Evolutionary conservation across 805 yeast species (phyloP).

Genomic region (Metschnikowia bowlesiae): DNA sequence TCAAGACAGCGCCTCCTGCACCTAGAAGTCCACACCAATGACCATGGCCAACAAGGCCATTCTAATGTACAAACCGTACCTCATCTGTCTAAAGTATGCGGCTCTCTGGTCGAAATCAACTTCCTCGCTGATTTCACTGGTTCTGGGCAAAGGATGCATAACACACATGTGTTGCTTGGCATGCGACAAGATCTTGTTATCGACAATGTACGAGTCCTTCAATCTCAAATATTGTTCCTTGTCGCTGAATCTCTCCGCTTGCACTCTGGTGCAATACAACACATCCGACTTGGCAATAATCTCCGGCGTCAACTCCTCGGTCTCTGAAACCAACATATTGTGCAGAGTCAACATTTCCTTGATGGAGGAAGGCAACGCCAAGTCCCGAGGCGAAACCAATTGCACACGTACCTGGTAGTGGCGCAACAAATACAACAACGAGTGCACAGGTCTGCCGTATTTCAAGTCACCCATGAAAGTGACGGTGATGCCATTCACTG

Average conservation of each 20-base stretch:
- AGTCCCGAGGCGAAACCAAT: slow-evolving; percentile 85
- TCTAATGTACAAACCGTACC: slow-evolving; percentile 95
- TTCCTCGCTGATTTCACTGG: slow-evolving; percentile 93
- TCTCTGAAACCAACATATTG: slow-evolving; percentile 70
- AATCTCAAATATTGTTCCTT: slow-evolving; percentile 75
- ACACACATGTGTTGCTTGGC: slow-evolving; percentile 99
- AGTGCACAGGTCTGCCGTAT: slow-evolving; percentile 98
- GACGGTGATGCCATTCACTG: slow-evolving; percentile 95
- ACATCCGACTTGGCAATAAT: slow-evolving; percentile 90
- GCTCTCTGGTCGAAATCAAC: slow-evolving; percentile 99
- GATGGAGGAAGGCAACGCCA: slow-evolving; percentile 74
- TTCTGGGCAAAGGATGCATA: slow-evolving; percentile 98
- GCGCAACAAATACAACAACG: slow-evolving; percentile 81
- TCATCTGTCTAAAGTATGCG: slow-evolving; percentile 99
- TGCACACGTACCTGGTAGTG: slow-evolving; percentile 92
- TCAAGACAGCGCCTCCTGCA: background rate
- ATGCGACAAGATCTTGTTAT: slow-evolving; percentile 81
- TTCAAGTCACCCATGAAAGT: slow-evolving; percentile 99
- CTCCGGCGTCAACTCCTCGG: slow-evolving; percentile 74
- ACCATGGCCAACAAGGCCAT: slow-evolving; percentile 99
- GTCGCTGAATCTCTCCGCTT: slow-evolving; percentile 88
- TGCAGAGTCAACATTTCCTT: slow-evolving; percentile 59
- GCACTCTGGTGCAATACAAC: slow-evolving; percentile 95
- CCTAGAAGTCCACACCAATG: slow-evolving; percentile 81
- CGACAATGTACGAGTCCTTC: slow-evolving; percentile 88